Percentiles rank a stretch among this genome's conserved stretches.
Evolutionary conservation across 2,329 filamentous ascomycete genomes (phyloP).

Genomic region (Calonectria pseudoturangicola): DNA sequence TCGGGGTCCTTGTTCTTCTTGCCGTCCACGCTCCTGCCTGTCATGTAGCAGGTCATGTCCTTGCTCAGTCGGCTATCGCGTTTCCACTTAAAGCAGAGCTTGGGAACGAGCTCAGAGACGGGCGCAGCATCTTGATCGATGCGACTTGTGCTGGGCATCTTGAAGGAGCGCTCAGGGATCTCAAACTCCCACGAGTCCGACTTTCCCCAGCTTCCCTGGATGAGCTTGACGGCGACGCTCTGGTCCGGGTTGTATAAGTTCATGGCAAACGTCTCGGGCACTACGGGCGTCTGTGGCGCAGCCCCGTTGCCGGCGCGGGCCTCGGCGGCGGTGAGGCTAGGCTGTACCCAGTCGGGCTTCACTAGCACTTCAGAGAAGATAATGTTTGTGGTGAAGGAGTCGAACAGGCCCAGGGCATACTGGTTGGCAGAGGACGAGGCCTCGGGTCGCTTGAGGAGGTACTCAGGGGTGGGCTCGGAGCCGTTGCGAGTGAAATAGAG

Average conservation of each 20-base stretch:
- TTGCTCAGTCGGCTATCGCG: slow-evolving; percentile 89
- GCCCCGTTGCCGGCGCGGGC: slow-evolving; percentile 81
- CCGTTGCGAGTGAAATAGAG: slow-evolving; percentile 82
- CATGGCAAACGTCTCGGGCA: slow-evolving; percentile 87
- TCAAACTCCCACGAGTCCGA: slow-evolving; percentile 93
- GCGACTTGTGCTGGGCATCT: slow-evolving; percentile 84
- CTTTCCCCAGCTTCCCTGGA: slow-evolving; percentile 86
- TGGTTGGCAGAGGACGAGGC: slow-evolving; percentile 83
- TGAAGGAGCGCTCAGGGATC: slow-evolving; percentile 90
- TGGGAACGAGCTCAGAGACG: slow-evolving; percentile 76
- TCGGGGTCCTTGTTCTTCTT: slow-evolving; percentile 94
- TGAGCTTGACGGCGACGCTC: slow-evolving; percentile 81
- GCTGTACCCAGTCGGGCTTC: slow-evolving; percentile 89
- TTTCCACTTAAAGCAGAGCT: slow-evolving; percentile 91
- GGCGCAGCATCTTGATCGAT: slow-evolving; percentile 82
- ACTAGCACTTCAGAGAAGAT: slow-evolving; percentile 92
- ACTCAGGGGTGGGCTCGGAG: slow-evolving; percentile 85
- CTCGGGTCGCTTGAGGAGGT: slow-evolving; percentile 86
- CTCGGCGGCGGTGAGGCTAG: slow-evolving; percentile 87
- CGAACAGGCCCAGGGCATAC: slow-evolving; percentile 90
- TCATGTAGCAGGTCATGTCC: slow-evolving; percentile 92
- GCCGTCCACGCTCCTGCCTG: slow-evolving; percentile 83
- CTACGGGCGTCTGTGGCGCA: slow-evolving; percentile 79
- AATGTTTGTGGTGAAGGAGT: slow-evolving; percentile 86
- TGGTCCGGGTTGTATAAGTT: slow-evolving; percentile 97